Base-by-base conservation (phyloP, 116 monocot species). In the Zostera marina region DNA sequence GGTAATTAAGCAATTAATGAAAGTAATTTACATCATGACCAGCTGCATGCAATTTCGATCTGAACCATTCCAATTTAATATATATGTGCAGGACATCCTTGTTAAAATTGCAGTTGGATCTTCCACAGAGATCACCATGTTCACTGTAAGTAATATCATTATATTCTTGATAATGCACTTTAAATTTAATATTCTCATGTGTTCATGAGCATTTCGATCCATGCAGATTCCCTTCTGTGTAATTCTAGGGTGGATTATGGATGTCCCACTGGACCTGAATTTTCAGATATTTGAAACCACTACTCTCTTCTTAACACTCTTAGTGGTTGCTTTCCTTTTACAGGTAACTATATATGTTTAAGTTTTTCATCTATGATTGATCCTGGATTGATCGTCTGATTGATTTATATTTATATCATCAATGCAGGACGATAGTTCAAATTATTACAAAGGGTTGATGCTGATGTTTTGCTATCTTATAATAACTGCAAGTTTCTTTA, bases 41-140 rank as follows among this genome's bases (percentile, higher is more conserved):
- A 9, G 9, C 20, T 10, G 9, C 15, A 51, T 10, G 9, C 15
- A 51, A 10, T 51, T 51, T 21, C 6, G 26, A 55, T 22, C 20
- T 54, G 20, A 14, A 51, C 51, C 14, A 67, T n/a, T 46, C n/a
- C 11, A 32, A 32, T 32, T 32, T 32, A 2, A 32, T 5, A 32
- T 32, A 32, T 32, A 32, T 32, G 5, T 32, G 0, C 42, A 93
- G 88, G 88, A 87, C 63, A 79, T 93, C 24, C 77, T 84, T 45
- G 70, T 87, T 64, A 84, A 81, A 55, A 84, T 93, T 47, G 84
- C 93, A 53, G 81, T 93, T 39, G 88, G 93, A 1, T 93, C 93
- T 21, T 87, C 93, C 39, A 93, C 84, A 39, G 88, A 93, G 49
- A 87, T 93, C 57, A 65, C 93, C 17, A 87, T 87, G 93, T 84